These are phyloP conservation scores for Fusarium ambrosium DNA, from an alignment of 2,329 filamentous ascomycete species.

Conservation along the genomic window DNA sequence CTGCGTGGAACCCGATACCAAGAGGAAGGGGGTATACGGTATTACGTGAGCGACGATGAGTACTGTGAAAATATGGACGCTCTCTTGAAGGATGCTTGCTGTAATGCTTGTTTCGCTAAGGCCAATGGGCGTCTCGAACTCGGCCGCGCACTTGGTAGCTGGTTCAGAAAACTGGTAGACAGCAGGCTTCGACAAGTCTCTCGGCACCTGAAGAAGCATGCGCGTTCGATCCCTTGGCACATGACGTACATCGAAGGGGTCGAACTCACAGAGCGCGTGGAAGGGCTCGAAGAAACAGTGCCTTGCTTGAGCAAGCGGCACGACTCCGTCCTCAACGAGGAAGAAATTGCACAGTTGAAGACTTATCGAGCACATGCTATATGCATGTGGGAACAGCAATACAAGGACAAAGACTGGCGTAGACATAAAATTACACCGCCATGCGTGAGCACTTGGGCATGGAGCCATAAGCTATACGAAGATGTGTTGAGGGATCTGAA, in stretches of 20 bases:
- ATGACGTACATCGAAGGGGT: neutral
- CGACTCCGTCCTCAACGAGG: neutral
- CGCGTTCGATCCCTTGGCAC: too few relatives aligned
- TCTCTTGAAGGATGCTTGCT: neutral
- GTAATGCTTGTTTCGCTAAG: constrained; percentile 23
- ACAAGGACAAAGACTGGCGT: neutral
- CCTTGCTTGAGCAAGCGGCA: neutral
- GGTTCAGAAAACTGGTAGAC: neutral
- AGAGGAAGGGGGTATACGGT: neutral
- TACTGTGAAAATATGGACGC: neutral
- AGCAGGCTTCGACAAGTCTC: too few relatives aligned
- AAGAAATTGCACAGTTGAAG: neutral
- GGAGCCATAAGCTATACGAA: neutral
- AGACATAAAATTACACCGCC: too few relatives aligned
- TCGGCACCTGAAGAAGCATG: too few relatives aligned
- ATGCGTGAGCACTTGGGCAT: neutral
- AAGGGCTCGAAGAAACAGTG: neutral
- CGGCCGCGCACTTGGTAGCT: neutral
- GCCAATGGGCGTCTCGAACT: constrained; percentile 3
- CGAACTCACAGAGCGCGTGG: too few relatives aligned
- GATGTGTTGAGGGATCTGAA: neutral
- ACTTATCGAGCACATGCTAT: neutral
- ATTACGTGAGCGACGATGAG: neutral
- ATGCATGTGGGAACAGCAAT: neutral
- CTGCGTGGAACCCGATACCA: neutral